Conservation (phyloP, 2,329 filamentous ascomycete genomes). For the Paecilomyces variotii region DNA sequence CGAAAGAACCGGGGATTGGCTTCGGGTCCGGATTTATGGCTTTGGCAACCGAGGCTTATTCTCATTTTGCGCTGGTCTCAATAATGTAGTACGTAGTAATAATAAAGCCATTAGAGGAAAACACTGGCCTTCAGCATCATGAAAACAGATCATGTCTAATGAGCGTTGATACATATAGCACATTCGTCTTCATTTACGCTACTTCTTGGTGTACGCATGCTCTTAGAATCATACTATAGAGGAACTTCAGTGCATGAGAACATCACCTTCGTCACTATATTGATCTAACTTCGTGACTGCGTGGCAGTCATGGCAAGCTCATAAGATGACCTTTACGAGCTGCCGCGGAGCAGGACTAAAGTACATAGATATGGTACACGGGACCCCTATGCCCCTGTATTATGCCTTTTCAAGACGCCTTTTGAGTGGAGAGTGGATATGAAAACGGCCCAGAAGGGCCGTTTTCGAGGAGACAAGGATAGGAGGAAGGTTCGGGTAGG, state of each 20-base stretch:
- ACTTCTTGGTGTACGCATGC: too few relatives aligned
- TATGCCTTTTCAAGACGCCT: background rate
- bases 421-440: background rate
- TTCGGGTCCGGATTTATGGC: background rate
- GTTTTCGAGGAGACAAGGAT: background rate
- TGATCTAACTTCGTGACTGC: background rate
- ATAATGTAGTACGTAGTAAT: too few relatives aligned
- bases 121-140: background rate
- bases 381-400: background rate
- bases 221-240: too few relatives aligned
- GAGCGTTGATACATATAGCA: too few relatives aligned
- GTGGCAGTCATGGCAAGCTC: background rate
- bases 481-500: background rate
- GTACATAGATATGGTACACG: background rate
- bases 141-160: too few relatives aligned
- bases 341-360: background rate
- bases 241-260: background rate
- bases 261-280: background rate
- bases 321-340: background rate
- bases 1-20: background rate
- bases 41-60: background rate
- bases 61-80: background rate
- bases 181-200: too few relatives aligned
- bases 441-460: background rate
- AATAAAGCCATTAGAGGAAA: background rate